These are phyloP conservation scores for Ogataea saltuana DNA, from an alignment of 805 yeast genomes.

Conservation along the genomic window DNA sequence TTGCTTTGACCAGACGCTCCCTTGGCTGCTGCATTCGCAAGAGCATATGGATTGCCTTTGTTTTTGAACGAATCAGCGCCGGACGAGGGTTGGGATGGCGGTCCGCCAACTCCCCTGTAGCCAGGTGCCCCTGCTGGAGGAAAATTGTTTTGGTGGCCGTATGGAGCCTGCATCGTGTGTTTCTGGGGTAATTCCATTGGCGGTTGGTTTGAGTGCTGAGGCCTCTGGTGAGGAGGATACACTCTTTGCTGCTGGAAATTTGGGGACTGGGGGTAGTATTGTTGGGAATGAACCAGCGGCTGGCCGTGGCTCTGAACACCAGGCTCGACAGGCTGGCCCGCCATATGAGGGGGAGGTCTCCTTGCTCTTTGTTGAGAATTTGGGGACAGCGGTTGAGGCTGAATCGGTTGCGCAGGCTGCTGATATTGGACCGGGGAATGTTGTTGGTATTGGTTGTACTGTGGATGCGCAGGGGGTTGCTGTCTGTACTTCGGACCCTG, in stretches of 20 bases:
- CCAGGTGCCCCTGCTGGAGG: slow-evolving; percentile 10
- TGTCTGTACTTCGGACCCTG: slow-evolving; percentile 4
- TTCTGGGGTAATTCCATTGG: too few species aligned
- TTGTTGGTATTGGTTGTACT: background rate
- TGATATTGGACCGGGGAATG: background rate
- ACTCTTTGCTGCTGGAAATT: slow-evolving; percentile 5
- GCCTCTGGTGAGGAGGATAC: slow-evolving; percentile 12
- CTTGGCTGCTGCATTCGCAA: slow-evolving; percentile 27
- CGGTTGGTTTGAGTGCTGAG: slow-evolving; percentile 18
- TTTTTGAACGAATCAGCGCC: slow-evolving; percentile 9
- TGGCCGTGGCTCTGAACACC: background rate
- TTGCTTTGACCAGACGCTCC: slow-evolving; percentile 11
- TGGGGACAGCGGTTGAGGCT: slow-evolving; percentile 1
- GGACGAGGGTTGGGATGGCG: too few species aligned
- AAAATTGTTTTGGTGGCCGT: background rate
- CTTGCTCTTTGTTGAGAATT: slow-evolving; percentile 6
- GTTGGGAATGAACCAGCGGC: slow-evolving; percentile 16
- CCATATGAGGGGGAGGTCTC: slow-evolving; percentile 13
- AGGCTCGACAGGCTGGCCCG: background rate
- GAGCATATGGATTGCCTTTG: slow-evolving; percentile 17
- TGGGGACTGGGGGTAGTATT: slow-evolving; percentile 13
- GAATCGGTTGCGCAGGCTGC: background rate
- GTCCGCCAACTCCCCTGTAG: too few species aligned
- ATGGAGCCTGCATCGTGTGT: slow-evolving; percentile 18
- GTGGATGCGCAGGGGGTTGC: background rate